A percentile compares a stretch with the other conserved stretches of the same genome.
Evolutionary conservation across 2,329 filamentous ascomycete species (phyloP).

Genomic region (Hortaea werneckii): DNA sequence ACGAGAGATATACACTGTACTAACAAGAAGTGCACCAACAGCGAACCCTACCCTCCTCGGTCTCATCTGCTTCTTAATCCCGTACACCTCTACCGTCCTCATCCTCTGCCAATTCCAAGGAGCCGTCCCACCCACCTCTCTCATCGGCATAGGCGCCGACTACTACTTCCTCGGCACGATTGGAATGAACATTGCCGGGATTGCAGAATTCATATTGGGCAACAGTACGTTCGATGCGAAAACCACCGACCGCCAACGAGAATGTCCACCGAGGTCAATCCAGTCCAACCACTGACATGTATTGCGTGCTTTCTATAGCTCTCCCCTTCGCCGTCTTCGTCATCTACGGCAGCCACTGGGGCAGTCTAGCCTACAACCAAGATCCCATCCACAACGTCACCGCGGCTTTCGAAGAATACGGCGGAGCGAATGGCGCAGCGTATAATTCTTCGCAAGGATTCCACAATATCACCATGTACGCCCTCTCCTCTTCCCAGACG

Average conservation of each 20-base stretch:
- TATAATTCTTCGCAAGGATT: slow-evolving; percentile 18
- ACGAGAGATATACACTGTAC: not conserved
- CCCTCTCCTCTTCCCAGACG: too few relatives aligned
- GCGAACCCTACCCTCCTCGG: slow-evolving; percentile 21
- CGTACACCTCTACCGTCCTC: slow-evolving; percentile 19
- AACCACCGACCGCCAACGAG: not conserved
- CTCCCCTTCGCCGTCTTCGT: slow-evolving; percentile 21
- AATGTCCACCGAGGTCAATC: not conserved
- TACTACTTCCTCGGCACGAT: slow-evolving; percentile 20
- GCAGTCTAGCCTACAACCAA: slow-evolving; percentile 15
- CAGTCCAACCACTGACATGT: too few relatives aligned
- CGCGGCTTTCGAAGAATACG: slow-evolving; percentile 7
- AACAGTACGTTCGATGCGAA: slow-evolving; percentile 5
- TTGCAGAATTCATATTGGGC: slow-evolving; percentile 20
- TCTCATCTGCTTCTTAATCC: slow-evolving; percentile 19
- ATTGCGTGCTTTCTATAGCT: too few relatives aligned
- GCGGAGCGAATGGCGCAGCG: slow-evolving; percentile 9
- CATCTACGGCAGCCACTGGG: slow-evolving; percentile 20
- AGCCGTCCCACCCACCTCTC: slow-evolving; percentile 9
- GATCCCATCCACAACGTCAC: slow-evolving; percentile 14
- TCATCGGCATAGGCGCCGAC: slow-evolving; percentile 15
- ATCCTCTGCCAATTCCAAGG: slow-evolving; percentile 12
- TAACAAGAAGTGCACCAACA: too few relatives aligned
- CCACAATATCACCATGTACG: slow-evolving; percentile 18
- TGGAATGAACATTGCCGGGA: slow-evolving; percentile 17